Evolutionary conservation across 2,329 filamentous ascomycete genomes (phyloP).

Genomic region (Epichloe brachyelytri): DNA sequence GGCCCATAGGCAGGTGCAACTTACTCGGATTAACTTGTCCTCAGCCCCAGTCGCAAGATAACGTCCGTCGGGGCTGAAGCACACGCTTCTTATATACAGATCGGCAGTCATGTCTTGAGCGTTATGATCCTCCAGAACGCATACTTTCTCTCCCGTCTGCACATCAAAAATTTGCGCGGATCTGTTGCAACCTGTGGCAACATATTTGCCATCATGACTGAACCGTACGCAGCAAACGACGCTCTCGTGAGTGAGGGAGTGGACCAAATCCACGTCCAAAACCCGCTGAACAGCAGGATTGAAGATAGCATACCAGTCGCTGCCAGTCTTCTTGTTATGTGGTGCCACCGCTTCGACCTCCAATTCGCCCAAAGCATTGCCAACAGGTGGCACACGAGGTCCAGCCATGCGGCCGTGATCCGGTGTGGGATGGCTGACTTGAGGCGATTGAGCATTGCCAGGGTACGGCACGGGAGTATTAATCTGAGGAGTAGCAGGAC

Average conservation of each 20-base stretch:
- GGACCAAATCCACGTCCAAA: constrained; percentile 85
- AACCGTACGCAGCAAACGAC: constrained; percentile 98
- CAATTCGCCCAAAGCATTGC: constrained; percentile 66
- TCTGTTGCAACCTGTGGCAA: constrained; percentile 92
- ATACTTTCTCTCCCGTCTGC: constrained; percentile 71
- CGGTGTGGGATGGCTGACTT: constrained; percentile 75
- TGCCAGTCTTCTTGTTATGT: constrained; percentile 76
- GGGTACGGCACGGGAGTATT: constrained; percentile 79
- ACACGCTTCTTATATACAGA: constrained; percentile 93
- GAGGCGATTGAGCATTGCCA: constrained; percentile 69
- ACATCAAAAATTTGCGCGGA: constrained; percentile 99
- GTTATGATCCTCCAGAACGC: constrained; percentile 76
- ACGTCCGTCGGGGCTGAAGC: constrained; percentile 92
- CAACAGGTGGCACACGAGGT: constrained; percentile 36
- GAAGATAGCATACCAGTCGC: constrained; percentile 95
- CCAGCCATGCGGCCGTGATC: constrained; percentile 45
- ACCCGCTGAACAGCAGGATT: constrained; percentile 82
- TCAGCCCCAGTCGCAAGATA: constrained; percentile 93
- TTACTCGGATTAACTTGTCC: constrained; percentile 89
- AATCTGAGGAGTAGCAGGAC: constrained; percentile 84
- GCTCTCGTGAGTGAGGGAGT: constrained; percentile 85
- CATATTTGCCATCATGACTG: constrained; percentile 87
- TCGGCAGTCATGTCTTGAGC: constrained; percentile 74
- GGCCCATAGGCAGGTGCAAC: constrained; percentile 18
- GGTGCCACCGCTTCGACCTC: constrained; percentile 76